Conservation (phyloP, 116 monocot genomes). For the Phalaenopsis hybrid region DNA sequence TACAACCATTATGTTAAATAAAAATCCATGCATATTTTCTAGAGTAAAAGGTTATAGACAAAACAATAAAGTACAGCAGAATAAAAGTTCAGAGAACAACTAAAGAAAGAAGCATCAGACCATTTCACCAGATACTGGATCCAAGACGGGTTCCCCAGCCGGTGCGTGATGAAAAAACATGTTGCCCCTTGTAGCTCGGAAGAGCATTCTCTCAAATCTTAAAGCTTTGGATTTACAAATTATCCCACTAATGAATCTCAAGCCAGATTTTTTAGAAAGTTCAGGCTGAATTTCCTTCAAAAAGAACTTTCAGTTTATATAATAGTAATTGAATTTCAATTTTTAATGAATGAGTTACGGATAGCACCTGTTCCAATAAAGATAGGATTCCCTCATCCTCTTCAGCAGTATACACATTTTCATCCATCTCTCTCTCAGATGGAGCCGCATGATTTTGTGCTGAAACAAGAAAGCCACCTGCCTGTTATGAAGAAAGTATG, state of each 20-base stretch:
- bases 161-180: slow-evolving; percentile 97
- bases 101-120: slow-evolving; percentile 27
- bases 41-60: not conserved
- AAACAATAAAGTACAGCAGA: slow-evolving; percentile 2
- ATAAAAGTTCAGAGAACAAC: not conserved
- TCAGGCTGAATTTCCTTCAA: too few relatives aligned
- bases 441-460: too few relatives aligned
- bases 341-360: too few relatives aligned
- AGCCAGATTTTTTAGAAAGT: too few relatives aligned
- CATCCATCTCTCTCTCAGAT: too few relatives aligned
- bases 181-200: slow-evolving; percentile 97
- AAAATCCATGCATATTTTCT: not conserved
- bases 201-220: slow-evolving; percentile 92
- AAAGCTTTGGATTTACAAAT: slow-evolving; percentile 77
- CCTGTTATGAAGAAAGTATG: too few relatives aligned
- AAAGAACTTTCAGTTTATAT: too few relatives aligned
- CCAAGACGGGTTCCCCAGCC: slow-evolving; percentile 78
- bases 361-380: too few relatives aligned
- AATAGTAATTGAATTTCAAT: too few relatives aligned
- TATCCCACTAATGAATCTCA: slow-evolving; percentile 96
- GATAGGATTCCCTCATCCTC: too few relatives aligned
- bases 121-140: slow-evolving; percentile 88
- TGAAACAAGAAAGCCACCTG: too few relatives aligned
- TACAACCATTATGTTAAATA: not conserved
- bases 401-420: too few relatives aligned